These are phyloP conservation scores for Blastobotrys niveus DNA, from an alignment of 1,139 yeast species.

Conservation along the genomic window DNA sequence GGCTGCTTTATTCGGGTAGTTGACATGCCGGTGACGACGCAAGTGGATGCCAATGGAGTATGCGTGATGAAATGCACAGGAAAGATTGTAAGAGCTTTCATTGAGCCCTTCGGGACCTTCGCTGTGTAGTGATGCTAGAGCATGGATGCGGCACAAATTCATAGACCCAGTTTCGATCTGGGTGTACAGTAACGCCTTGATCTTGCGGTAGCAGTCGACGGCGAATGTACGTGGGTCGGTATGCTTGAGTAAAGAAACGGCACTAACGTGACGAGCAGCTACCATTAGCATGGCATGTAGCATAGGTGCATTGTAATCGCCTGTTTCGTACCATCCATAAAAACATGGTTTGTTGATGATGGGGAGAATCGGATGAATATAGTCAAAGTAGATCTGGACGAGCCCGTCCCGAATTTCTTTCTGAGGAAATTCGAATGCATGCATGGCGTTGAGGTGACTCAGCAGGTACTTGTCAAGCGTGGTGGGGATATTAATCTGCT, in stretches of 20 bases:
- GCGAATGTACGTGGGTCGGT: constrained; percentile 24
- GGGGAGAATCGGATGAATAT: constrained; percentile 57
- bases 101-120: constrained; percentile 35
- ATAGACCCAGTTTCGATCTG: constrained; percentile 40
- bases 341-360: constrained; percentile 39
- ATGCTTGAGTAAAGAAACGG: constrained; percentile 16
- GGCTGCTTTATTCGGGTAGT: constrained; percentile 16
- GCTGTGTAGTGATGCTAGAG: constrained; percentile 29
- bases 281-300: constrained; percentile 24
- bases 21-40: constrained; percentile 17
- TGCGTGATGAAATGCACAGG: constrained; percentile 35
- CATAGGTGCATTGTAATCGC: constrained; percentile 19
- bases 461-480: constrained; percentile 17
- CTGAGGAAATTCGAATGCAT: constrained; percentile 53
- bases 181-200: constrained; percentile 40
- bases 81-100: constrained; percentile 33
- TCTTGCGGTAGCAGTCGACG: constrained; percentile 28
- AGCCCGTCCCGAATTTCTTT: constrained; percentile 46
- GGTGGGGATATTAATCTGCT: constrained; percentile 16
- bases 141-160: constrained; percentile 34
- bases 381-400: constrained; percentile 50
- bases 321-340: constrained; percentile 11
- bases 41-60: constrained; percentile 36
- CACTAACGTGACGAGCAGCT: constrained; percentile 22
- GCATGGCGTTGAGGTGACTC: constrained; percentile 19